Evolutionary conservation across 2,329 filamentous ascomycete species (phyloP).

Genomic region (Fusarium nurragi): DNA sequence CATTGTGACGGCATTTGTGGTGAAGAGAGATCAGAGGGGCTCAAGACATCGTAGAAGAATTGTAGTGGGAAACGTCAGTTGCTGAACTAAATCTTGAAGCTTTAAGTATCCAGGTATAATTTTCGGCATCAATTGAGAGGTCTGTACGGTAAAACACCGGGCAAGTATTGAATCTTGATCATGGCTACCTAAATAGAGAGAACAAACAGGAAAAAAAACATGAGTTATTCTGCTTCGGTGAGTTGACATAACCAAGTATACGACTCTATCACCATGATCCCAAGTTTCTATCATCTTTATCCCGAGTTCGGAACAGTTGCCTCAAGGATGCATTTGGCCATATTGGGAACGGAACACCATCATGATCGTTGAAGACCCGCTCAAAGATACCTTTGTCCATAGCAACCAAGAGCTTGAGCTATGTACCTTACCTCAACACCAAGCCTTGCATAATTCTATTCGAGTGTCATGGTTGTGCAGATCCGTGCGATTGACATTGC

Average conservation of each 20-base stretch:
- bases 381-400: background rate
- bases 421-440: background rate
- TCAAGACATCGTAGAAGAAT: constrained; percentile 5
- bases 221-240: background rate
- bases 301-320: background rate
- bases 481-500: background rate
- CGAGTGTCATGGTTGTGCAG: background rate
- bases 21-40: background rate
- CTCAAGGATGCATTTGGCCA: background rate
- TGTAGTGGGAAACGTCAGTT: background rate
- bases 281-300: background rate
- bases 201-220: background rate
- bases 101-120: background rate
- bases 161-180: background rate
- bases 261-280: background rate
- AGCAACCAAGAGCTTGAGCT: background rate
- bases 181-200: background rate
- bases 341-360: background rate
- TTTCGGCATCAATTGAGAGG: constrained; percentile 2
- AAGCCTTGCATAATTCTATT: background rate
- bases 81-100: background rate
- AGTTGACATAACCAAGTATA: background rate
- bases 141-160: constrained; percentile 30
- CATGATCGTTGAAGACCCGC: background rate
- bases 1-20: constrained; percentile 35